Evolutionary conservation across 2,329 filamentous ascomycete species (phyloP).

Genomic region (Trichoderma atrobrunneum): DNA sequence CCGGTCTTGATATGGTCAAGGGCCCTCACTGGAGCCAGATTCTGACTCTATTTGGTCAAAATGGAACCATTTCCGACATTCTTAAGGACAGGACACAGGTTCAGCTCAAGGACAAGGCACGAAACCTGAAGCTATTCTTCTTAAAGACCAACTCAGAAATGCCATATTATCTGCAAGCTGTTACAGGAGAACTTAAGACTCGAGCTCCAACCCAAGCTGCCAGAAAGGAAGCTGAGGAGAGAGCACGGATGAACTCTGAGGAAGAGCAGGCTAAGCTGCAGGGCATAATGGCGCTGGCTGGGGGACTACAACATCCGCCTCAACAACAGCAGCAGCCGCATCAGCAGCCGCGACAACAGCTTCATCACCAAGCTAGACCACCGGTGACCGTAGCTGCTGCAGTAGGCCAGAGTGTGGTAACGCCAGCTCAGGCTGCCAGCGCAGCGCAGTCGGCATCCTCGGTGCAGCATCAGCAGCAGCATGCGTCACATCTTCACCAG

Average conservation of each 20-base stretch:
- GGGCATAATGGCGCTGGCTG: conserved; percentile 56
- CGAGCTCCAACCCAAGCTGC: conserved; percentile 73
- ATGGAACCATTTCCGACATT: conserved; percentile 76
- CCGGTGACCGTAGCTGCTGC: conserved; percentile 27
- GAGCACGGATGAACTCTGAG: conserved; percentile 55
- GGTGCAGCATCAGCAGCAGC: conserved; percentile 16
- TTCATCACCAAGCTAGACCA: conserved; percentile 27
- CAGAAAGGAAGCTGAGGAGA: conserved; percentile 64
- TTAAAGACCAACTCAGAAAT: conserved; percentile 89
- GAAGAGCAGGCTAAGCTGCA: conserved; percentile 60
- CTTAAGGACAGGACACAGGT: conserved; percentile 88
- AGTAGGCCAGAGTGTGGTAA: conserved; percentile 32
- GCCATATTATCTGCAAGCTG: conserved; percentile 80
- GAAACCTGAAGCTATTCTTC: conserved; percentile 88
- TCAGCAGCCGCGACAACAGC: conserved; percentile 37
- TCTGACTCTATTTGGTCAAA: conserved; percentile 74
- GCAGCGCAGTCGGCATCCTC: conserved; percentile 28
- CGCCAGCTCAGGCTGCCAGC: conserved; percentile 34
- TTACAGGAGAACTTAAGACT: conserved; percentile 87
- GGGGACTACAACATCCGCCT: conserved; percentile 47
- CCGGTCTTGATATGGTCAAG: conserved; percentile 81
- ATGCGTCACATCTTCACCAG: conserved; percentile 22
- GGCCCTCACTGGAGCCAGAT: conserved; percentile 95
- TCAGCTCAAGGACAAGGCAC: conserved; percentile 87
- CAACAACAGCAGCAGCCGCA: conserved; percentile 8